phyloP scores from a whole-genome alignment of 1,139 yeast genomes.

The Hyphopichia pseudoburtonii region DNA sequence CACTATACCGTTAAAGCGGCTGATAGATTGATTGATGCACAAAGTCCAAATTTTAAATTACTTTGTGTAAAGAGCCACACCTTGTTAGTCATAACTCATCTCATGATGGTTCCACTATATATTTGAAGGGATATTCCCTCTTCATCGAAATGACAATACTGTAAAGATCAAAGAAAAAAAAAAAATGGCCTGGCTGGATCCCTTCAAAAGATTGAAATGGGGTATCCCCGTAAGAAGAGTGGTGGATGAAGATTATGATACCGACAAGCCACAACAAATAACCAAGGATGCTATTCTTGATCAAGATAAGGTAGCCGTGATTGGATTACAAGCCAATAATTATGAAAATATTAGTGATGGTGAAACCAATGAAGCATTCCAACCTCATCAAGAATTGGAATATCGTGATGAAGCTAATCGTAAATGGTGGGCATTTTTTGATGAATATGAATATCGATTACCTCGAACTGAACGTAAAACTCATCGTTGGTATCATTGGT shows the following conservation, averaged over 20 bases:
- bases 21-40: too few species aligned
- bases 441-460: conserved; percentile 60
- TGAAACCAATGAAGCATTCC: conserved; percentile 4
- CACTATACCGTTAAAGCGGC: too few species aligned
- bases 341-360: conserved; percentile 2
- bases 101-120: too few species aligned
- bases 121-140: too few species aligned
- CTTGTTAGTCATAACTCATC: too few species aligned
- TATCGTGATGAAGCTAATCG: conserved; percentile 63
- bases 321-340: conserved; percentile 3
- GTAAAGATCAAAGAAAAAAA: too few species aligned
- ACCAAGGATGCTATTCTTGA: conserved; percentile 1
- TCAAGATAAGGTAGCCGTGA: conserved; percentile 3
- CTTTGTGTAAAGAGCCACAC: too few species aligned
- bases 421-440: conserved; percentile 63
- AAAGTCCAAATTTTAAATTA: too few species aligned
- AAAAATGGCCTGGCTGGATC: conserved; percentile 13
- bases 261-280: not conserved
- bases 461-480: conserved; percentile 26
- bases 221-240: conserved; percentile 46
- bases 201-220: conserved; percentile 43
- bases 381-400: conserved; percentile 23
- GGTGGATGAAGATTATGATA: conserved; percentile 29
- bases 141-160: too few species aligned
- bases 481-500: conserved; percentile 66